phyloP scores from a whole-genome alignment of 305 asterid genomes.

The Fraxinus greggii region DNA sequence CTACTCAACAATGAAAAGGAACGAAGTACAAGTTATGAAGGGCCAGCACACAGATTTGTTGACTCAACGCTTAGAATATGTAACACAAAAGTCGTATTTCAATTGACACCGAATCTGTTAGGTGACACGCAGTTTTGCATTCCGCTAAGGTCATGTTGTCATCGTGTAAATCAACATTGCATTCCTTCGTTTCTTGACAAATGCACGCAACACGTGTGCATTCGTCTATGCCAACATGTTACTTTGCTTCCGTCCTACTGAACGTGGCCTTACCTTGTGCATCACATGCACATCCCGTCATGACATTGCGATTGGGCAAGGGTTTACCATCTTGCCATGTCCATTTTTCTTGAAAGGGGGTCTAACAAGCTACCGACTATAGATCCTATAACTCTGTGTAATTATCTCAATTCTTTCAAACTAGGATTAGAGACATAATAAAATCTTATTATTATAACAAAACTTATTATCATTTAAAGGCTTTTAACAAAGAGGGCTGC shows the following conservation, averaged over 20 bases:
- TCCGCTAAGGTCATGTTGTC: not conserved
- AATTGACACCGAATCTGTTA: not conserved
- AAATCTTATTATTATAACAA: not conserved
- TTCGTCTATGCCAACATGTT: no score
- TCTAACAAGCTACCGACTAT: no score
- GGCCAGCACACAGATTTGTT: not conserved
- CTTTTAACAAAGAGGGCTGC: not conserved
- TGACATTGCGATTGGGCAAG: no score
- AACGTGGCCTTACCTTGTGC: no score
- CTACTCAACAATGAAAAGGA: not conserved
- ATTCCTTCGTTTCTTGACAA: no score
- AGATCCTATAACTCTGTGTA: no score
- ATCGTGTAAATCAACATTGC: no score
- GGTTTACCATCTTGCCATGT: not conserved
- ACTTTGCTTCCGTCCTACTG: no score
- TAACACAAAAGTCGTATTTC: not conserved
- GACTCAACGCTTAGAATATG: not conserved
- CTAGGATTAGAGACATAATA: no score
- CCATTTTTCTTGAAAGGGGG: not conserved
- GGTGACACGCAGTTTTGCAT: not conserved
- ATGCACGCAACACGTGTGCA: no score
- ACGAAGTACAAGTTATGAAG: not conserved
- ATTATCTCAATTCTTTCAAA: no score
- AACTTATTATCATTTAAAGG: not conserved
- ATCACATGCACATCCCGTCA: no score